Evolutionary conservation across 768 basidiomycete species (phyloP), one percentile per base, ranked within the genome.

Genomic region (Russula griseocarnosa): DNA sequence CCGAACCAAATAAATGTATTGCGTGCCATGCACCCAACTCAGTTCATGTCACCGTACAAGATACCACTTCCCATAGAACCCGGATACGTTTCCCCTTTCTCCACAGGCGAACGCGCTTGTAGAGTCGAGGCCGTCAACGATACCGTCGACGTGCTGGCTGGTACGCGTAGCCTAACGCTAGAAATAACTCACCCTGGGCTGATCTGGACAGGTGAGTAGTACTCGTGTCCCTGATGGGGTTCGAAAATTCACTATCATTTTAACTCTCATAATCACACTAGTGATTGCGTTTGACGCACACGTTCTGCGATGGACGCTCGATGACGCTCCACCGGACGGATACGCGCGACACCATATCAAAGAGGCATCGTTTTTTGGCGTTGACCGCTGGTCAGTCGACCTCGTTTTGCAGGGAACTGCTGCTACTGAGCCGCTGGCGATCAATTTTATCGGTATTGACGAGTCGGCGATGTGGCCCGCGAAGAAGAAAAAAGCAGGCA

Each of bases 261-360:
- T 38, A 6, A 36, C 36, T 10, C 36, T 46, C 20, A 20, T 18
- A 9, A 8, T 9, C 18, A 22, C 59, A 59, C 60, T 69, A 85
- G 93, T 90, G 5, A 82, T 98, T 59, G 89, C 94, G 0, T 97
- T 98, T 71, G 90, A 95, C 55, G 95, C 92, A 0, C 88, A 95
- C 64, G 91, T 98, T 16, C 73, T 95, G 9, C 75, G 82, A 58
- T 98, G 95, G 95, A 86, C 83, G 18, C 78, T 94, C 42, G 89
- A 92, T 67, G 78, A 86, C 66, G 82, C 84, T 60, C 94, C 96
- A 1, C 91, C 92, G 0, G 74, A 84, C 58, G 88, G 90, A 61
- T 77, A 80, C 67, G 82, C 82, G 8, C 82, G 94, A 9, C 96
- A 98, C 71, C 91, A 94, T 69, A 83, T 98, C 76, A 97, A 94